phyloP scores from a whole-genome alignment of 2,329 filamentous ascomycete genomes.

The Arthrinium puccinioides region DNA sequence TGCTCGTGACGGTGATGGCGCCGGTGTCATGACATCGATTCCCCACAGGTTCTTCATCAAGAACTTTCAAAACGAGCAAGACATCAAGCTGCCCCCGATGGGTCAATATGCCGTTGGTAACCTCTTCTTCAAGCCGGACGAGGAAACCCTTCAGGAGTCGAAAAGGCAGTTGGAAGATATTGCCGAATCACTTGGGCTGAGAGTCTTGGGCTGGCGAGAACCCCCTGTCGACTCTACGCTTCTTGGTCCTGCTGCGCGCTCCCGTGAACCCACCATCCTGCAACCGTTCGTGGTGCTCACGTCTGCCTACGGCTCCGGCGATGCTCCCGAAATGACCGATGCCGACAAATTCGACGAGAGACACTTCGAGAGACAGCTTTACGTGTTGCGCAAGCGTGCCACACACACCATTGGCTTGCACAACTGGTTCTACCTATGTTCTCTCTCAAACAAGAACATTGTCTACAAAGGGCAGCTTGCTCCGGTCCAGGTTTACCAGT shows the following conservation, averaged over 20 bases:
- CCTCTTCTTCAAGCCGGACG: constrained; percentile 96
- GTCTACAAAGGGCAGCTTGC: constrained; percentile 97
- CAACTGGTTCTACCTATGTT: constrained; percentile 99
- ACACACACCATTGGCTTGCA: constrained; percentile 91
- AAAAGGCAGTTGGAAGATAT: constrained; percentile 91
- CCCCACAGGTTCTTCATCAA: constrained; percentile 98
- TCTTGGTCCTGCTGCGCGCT: constrained; percentile 85
- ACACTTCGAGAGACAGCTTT: constrained; percentile 87
- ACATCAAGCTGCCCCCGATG: constrained; percentile 75
- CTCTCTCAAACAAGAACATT: constrained; percentile 95
- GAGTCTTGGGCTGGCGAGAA: constrained; percentile 93
- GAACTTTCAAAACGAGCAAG: constrained; percentile 90
- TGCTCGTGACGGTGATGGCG: constrained; percentile 94
- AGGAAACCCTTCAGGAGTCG: constrained; percentile 82
- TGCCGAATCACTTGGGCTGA: constrained; percentile 77
- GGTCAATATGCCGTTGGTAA: constrained; percentile 97
- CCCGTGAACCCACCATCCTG: constrained; percentile 88
- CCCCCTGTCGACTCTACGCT: constrained; percentile 90
- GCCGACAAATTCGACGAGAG: constrained; percentile 74
- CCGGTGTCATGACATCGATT: constrained; percentile 98
- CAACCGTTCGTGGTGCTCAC: constrained; percentile 91
- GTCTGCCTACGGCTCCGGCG: constrained; percentile 76
- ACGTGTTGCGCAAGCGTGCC: constrained; percentile 87
- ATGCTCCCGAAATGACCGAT: constrained; percentile 71
- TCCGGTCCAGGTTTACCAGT: constrained; percentile 92